Evolutionary conservation across 768 basidiomycete species (phyloP).

Genomic region (Macrolepiota albuminosa): DNA sequence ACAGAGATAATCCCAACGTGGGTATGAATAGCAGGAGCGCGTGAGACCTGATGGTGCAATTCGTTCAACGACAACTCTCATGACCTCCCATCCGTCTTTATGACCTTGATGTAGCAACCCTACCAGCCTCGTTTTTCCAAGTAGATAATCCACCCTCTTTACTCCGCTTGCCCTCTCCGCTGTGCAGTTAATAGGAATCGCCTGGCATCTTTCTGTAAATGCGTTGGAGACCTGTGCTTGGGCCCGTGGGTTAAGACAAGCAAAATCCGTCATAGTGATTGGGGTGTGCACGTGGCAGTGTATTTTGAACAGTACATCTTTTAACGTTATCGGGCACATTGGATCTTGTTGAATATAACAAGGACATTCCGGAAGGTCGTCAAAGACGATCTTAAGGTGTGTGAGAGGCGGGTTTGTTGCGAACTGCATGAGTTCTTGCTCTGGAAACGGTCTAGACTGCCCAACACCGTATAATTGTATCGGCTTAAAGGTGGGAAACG

Average conservation of each 20-base stretch:
- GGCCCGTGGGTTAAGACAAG: neutral
- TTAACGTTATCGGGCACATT: neutral
- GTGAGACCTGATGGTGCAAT: neutral
- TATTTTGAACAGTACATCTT: neutral
- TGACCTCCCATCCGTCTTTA: neutral
- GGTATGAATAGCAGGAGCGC: neutral
- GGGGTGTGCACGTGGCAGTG: neutral
- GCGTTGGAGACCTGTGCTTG: neutral
- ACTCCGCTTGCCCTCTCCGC: neutral
- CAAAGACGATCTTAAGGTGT: neutral
- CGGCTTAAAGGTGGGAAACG: neutral
- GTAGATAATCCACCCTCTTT: conserved; percentile 5
- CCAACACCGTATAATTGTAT: neutral
- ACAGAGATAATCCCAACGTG: neutral
- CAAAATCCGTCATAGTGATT: neutral
- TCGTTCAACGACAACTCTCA: neutral
- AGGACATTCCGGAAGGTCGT: neutral
- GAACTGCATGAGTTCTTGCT: neutral
- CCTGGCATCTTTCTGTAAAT: neutral
- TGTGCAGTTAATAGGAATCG: neutral
- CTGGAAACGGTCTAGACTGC: neutral
- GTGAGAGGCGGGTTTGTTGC: neutral
- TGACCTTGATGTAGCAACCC: neutral
- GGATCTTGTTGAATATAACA: neutral
- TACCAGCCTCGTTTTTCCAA: neutral